Evolutionary conservation across 768 basidiomycete genomes (phyloP), one percentile per base, ranked within the genome.

Genomic region (Phaffia tasmanica): DNA sequence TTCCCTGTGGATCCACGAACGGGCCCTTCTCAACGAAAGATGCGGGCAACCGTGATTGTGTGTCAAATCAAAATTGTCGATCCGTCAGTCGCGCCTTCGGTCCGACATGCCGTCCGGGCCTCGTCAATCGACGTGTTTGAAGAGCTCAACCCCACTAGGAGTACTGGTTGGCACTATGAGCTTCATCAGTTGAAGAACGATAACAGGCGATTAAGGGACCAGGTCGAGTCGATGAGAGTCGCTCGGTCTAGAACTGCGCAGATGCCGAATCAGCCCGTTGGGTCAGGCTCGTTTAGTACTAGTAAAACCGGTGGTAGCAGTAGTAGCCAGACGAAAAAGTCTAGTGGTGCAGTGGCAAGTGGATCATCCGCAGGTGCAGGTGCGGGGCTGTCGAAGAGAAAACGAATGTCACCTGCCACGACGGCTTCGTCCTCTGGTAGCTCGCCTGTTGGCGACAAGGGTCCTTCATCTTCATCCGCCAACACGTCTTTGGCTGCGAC

Each of bases 121-220:
- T 51, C 64, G 70, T 32, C 69, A 70, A 49, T 73, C 71, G 30
- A 88, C 70, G 74, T 90, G 21, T 90, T 89, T 69, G 83, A 83
- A 50, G 87, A 88, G 74, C 80, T 92, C 18, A 84, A 86, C 53
- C 80, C 81, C 0, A 75, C 77, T 18, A 78, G 85, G 5, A 85
- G 83, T 15, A 85, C 86, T 42, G 89, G 88, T 70, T 95, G 92
- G 91, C 91, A 94, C 78, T 94, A 90, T 71, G 89, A 91, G 77
- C 79, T 93, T 57, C 86, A 89, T 77, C 88, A 91, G 75, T 79
- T 92, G 70, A 81, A 84, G 73, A 84, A 85, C 72, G 79, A 81
- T 62, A 90, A 89, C 72, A 80, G 83, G 75, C 76, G 83, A 68
- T 70, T 89, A 64, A 75, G 75, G 61, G 85, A 86, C 56, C 86